Evolutionary conservation across 140 eudicot genomes (phyloP).

Genomic region (Erigeron philadelphicus): DNA sequence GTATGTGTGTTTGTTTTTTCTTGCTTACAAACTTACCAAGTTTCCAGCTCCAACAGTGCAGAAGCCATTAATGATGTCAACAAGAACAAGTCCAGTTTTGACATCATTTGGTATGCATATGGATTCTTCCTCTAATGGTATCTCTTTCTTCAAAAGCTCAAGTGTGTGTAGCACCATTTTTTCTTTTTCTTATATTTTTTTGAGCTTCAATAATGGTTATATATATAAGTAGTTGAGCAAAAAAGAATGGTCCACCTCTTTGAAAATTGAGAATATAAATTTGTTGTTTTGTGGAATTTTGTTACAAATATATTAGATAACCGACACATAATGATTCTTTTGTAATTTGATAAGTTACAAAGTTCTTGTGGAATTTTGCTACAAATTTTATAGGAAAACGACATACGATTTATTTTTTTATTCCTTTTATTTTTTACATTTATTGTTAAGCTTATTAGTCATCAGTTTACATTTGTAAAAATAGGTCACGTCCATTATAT

Average conservation of each 20-base stretch:
- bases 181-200: conserved; percentile 10
- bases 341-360: conserved; percentile 15
- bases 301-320: background rate
- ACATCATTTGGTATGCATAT: conserved; percentile 38
- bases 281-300: conserved; percentile 9
- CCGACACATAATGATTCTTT: conserved; percentile 16
- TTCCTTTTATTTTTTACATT: too few relatives aligned
- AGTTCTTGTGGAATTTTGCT: background rate
- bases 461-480: too few relatives aligned
- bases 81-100: conserved; percentile 62
- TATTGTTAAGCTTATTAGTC: too few relatives aligned
- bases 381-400: too few relatives aligned
- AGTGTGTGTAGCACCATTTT: conserved; percentile 45
- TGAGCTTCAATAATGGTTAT: conserved; percentile 6
- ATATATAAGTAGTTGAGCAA: background rate
- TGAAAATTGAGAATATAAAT: conserved; percentile 1
- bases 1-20: too few relatives aligned
- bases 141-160: conserved; percentile 53
- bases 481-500: too few relatives aligned
- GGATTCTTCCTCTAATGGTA: conserved; percentile 57
- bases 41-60: conserved; percentile 74
- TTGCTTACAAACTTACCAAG: conserved; percentile 30
- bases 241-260: conserved; percentile 5
- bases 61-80: conserved; percentile 80
- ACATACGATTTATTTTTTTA: too few relatives aligned